Evolutionary conservation across 2,329 filamentous ascomycete species (phyloP).

Genomic region (Grosmannia huntii): DNA sequence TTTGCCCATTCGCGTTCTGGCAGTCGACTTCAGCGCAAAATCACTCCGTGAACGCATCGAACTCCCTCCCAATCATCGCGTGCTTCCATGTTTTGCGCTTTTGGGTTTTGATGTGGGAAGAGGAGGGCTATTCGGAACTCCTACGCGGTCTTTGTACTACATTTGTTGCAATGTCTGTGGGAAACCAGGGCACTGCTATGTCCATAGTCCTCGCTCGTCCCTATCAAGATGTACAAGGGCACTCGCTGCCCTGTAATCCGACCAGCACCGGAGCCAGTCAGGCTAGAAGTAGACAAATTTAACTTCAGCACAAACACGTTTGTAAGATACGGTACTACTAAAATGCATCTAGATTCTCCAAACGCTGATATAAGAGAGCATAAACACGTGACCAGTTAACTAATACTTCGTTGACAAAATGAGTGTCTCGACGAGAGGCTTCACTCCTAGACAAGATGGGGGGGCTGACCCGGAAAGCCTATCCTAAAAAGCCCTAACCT

Average conservation of each 20-base stretch:
- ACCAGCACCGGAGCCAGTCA: neutral
- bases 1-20: neutral
- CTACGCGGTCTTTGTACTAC: neutral
- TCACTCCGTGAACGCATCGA: neutral
- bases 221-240: neutral
- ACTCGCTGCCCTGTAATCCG: neutral
- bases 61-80: neutral
- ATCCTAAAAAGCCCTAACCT: neutral
- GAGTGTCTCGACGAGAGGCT: neutral
- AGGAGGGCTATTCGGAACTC: neutral
- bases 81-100: neutral
- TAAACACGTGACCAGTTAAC: neutral
- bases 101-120: neutral
- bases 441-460: neutral
- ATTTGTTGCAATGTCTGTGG: neutral
- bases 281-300: neutral
- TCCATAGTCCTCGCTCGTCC: neutral
- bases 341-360: neutral
- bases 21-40: neutral
- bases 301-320: neutral
- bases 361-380: neutral
- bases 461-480: neutral
- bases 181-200: neutral
- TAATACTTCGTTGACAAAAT: neutral
- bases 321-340: neutral